Evolutionary conservation across 2,329 filamentous ascomycete genomes (phyloP).

Genomic region (Alternaria novae-zelandiae): DNA sequence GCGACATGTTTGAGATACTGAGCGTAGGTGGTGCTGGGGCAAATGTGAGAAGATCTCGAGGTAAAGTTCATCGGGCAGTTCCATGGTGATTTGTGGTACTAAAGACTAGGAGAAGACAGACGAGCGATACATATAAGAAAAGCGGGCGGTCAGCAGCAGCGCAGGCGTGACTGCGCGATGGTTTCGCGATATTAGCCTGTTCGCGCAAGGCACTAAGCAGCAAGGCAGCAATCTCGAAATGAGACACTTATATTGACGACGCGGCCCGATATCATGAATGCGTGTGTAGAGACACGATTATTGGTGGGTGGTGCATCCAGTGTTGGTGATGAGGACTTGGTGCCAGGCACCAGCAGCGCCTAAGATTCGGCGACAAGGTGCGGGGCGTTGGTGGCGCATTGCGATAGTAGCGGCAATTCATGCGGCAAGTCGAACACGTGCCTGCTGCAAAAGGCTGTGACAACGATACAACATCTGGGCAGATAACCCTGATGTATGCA

Average conservation of each 20-base stretch:
- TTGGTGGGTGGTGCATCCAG: neutral
- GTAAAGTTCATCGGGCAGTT: neutral
- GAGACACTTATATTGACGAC: neutral
- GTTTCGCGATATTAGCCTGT: neutral
- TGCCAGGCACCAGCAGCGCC: neutral
- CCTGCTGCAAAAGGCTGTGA: neutral
- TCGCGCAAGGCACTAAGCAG: neutral
- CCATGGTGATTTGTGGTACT: neutral
- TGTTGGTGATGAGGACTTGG: neutral
- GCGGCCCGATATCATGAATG: neutral
- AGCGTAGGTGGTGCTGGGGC: neutral
- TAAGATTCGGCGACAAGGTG: neutral
- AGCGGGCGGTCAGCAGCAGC: neutral
- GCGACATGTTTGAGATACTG: neutral
- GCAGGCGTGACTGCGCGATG: neutral
- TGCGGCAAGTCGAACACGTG: neutral
- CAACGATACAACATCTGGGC: neutral
- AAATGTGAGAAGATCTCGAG: neutral
- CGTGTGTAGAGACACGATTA: neutral
- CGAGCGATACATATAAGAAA: neutral
- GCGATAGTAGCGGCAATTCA: neutral
- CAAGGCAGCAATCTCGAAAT: neutral
- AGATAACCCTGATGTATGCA: neutral
- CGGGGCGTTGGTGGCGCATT: neutral
- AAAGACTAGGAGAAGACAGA: neutral